These are phyloP conservation scores for Zoysia japonica DNA, from an alignment of 176 grass and related monocot genomes.

Conservation along the genomic window DNA sequence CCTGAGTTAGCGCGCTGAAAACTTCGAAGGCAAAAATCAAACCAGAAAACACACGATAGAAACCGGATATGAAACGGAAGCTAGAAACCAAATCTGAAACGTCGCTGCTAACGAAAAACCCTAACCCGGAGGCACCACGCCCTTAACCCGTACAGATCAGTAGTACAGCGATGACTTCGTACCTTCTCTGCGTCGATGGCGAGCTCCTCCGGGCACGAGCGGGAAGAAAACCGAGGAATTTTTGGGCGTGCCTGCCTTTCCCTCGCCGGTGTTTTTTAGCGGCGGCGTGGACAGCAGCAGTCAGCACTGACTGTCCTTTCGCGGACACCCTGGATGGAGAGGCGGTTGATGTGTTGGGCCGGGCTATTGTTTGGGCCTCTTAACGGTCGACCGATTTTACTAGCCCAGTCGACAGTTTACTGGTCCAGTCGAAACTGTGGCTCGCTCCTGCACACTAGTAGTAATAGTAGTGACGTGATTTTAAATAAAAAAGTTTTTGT, in stretches of 20 bases:
- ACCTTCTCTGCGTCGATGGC: neutral
- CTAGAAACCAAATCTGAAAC: neutral
- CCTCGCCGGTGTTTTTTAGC: conserved; percentile 6
- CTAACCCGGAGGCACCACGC: neutral
- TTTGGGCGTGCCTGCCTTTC: neutral
- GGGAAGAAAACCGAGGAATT: neutral
- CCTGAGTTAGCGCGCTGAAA: conserved; percentile 13
- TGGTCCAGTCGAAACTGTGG: neutral
- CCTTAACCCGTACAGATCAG: neutral
- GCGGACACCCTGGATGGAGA: neutral
- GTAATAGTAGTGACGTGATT: too few relatives aligned
- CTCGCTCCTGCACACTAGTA: too few relatives aligned
- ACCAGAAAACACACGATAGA: too few relatives aligned
- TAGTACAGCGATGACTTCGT: neutral
- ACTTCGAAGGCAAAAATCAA: neutral
- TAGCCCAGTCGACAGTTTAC: neutral
- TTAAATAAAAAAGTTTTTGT: too few relatives aligned
- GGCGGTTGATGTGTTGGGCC: neutral
- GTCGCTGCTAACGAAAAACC: conserved; percentile 2
- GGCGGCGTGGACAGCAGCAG: neutral
- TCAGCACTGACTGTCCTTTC: neutral
- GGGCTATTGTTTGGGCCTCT: neutral
- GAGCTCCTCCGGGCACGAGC: neutral
- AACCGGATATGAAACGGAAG: neutral
- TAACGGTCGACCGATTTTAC: neutral